Base-by-base conservation (phyloP, 805 yeast genomes). In the Candida sonorensis region DNA sequence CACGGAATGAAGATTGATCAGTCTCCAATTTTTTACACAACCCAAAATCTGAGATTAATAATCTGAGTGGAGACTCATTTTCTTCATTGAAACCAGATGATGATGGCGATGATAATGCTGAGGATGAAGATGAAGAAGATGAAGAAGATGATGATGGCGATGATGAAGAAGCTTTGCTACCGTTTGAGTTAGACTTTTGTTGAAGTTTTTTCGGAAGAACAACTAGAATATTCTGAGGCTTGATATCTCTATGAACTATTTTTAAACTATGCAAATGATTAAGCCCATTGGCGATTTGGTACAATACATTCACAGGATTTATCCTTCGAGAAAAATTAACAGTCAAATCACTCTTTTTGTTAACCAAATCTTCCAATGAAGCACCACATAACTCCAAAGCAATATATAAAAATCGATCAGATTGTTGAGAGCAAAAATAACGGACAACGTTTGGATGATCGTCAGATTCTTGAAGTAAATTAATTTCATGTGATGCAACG, bases 381-480 rank as follows among this genome's bases (percentile, higher is more conserved):
- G 95, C 87, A 12, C 80, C 73, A 59, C 98, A 92, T 15, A 90
- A 66, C 51, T 92, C 98, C 35, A 92, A 60, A 0, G 97, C 98
- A 61, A 92, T 90, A 57, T 86, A 90, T 33, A 90, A 60, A 51
- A 92, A 92, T 50, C 81, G 75, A 38, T 86, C 95, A 26, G 83
- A 80, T 20, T 83, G 77, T 51, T 90, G 94, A n/a, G 94, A 86
- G 58, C 96, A 90, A 52, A 76, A 92, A 54, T 92, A 92, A 34
- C 97, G 63, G 5, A 92, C 76, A 15, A 92, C 97, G 51, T 92
- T 92, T 2, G 96, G 92, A 57, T 90, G 97, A 53, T 87, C 95
- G 48, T 92, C 98, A 60, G 95, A 84, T 53, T 90, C 97, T 37
- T 90, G 94, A 21, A 90, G 60, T 10, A 90, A 57, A 17, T 79